These are phyloP conservation scores for Inga laurina DNA, from an alignment of 306 rosid species.

Conservation along the genomic window DNA sequence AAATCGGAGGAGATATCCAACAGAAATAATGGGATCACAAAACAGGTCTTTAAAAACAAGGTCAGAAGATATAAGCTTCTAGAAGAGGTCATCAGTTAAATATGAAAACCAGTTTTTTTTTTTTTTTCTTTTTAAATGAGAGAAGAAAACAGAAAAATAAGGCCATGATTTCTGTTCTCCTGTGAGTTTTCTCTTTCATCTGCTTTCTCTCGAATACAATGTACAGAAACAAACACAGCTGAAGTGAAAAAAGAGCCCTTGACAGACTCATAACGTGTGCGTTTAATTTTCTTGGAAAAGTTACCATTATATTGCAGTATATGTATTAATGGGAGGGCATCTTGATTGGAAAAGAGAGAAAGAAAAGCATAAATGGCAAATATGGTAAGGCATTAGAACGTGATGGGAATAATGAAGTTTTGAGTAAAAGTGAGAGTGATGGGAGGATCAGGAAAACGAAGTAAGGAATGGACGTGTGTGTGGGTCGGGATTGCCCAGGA, in stretches of 20 bases:
- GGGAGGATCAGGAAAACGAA: not conserved
- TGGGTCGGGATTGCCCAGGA: not conserved
- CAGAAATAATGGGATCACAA: conserved; percentile 37
- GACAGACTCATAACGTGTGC: not conserved
- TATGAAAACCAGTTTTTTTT: not conserved
- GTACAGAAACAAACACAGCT: not conserved
- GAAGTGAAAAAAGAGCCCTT: not conserved
- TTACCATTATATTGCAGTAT: not conserved
- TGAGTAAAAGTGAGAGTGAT: not conserved
- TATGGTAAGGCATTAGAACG: not conserved
- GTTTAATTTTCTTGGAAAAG: not conserved
- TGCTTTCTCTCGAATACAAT: not conserved
- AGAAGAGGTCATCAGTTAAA: conserved; percentile 88
- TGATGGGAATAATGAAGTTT: not conserved
- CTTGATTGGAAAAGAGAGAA: not conserved
- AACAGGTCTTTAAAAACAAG: conserved; percentile 76
- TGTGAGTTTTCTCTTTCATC: not conserved
- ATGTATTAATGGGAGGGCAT: not conserved
- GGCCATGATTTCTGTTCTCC: not conserved
- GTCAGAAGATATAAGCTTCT: conserved; percentile 95
- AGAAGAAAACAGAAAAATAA: not conserved
- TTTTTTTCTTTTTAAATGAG: not conserved
- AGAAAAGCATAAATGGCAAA: not conserved
- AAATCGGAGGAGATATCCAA: conserved; percentile 58
- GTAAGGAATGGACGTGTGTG: not conserved